Base-by-base conservation (phyloP, 1,139 yeast genomes). In the Yamadazyma atlantica region DNA sequence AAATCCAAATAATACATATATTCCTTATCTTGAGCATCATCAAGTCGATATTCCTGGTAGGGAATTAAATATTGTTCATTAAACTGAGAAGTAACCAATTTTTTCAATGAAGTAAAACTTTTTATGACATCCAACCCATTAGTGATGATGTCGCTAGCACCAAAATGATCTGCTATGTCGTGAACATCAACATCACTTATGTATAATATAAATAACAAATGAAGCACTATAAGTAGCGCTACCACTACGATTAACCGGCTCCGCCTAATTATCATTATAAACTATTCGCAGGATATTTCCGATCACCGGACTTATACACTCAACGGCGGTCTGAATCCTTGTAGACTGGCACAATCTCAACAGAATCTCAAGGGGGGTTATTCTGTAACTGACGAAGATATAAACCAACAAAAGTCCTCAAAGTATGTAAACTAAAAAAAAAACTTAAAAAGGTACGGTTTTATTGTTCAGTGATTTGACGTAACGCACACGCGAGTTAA, bases 231-330 rank as follows among this genome's bases (percentile, higher is more conserved):
- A 4, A 57, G 38, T 12, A 49, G 39, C 11, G 45, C 30, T 7
- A 54, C 26, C 12, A 55, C 26, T 3, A 51, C 14, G 4, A 55
- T 10, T 22, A 56, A 53, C 34, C 60, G 42, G 11, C 56, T 46
- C 29, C 53, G 45, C 40, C 60, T 48, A 11, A 55, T 39, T 10
- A 28, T 5, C 30, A 28, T 28, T 28, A 3, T n/a, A 3, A 11
- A 16, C 3, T 10, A 8, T 5, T n/a, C 11, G 12, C 12, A n/a
- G n/a, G n/a, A n/a, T n/a, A n/a, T n/a, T n/a, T n/a, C n/a, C n/a
- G n/a, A n/a, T n/a, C 11, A 23, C 22, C 22, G 22, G 22, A 19
- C 9, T 6, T 19, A 19, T 19, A 19, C 22, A 19, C 6, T 19
- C n/a, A n/a, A n/a, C n/a, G n/a, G n/a, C n/a, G n/a, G n/a, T n/a